Conservation (phyloP, 2,329 filamentous ascomycete species). For the Chalara sp. region DNA sequence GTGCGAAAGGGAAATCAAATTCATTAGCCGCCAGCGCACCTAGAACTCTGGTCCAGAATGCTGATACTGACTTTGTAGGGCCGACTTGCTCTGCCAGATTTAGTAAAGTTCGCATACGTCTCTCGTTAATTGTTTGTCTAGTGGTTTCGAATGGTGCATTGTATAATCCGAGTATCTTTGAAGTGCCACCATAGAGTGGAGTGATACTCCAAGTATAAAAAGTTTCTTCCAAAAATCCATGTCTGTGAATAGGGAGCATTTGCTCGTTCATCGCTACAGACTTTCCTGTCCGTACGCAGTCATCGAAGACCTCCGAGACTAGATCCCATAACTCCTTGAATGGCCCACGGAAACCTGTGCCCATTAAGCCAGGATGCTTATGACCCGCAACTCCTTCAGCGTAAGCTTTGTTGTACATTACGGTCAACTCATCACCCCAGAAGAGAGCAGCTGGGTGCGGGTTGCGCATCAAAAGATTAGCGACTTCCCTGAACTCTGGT, state of each 20-base stretch:
- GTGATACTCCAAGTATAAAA: constrained; percentile 81
- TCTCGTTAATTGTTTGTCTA: constrained; percentile 63
- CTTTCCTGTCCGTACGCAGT: constrained; percentile 61
- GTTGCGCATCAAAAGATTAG: constrained; percentile 65
- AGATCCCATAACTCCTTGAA: constrained; percentile 72
- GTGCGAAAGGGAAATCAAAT: constrained; percentile 65
- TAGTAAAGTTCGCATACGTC: constrained; percentile 69
- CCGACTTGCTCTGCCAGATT: constrained; percentile 71
- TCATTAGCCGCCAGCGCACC: constrained; percentile 65
- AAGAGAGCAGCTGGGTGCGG: no score
- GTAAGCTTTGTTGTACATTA: constrained; percentile 68
- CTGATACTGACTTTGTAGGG: constrained; percentile 60
- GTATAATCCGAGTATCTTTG: constrained; percentile 67
- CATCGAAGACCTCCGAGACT: constrained; percentile 60
- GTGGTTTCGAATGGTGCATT: constrained; percentile 80
- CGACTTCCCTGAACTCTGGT: constrained; percentile 63
- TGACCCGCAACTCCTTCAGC: constrained; percentile 63
- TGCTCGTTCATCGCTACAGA: constrained; percentile 79
- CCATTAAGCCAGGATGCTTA: constrained; percentile 70
- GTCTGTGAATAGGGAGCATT: constrained; percentile 62
- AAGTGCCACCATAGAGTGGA: constrained; percentile 66
- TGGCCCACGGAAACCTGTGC: constrained; percentile 34
- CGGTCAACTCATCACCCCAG: constrained; percentile 45
- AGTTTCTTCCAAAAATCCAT: constrained; percentile 67
- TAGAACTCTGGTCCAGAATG: constrained; percentile 66